Percentiles rank a stretch among this genome's conserved stretches.
Conservation (phyloP, 805 yeast species). For the Candida rishiriensis region DNA sequence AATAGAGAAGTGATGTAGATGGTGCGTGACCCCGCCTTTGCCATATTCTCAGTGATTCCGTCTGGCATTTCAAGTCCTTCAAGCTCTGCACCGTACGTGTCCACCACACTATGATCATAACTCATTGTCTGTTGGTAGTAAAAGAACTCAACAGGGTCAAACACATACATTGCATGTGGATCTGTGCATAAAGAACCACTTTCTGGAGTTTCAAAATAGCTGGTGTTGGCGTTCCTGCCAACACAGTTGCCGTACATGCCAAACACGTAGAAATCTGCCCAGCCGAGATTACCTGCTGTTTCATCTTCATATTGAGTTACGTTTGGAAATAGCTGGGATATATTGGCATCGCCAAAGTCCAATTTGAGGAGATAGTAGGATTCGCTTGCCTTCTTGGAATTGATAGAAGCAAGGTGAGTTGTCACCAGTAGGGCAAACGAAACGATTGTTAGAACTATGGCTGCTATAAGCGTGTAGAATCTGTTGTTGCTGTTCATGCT, state of each 20-base stretch:
- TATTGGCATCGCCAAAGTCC: background rate
- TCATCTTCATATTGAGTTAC: background rate
- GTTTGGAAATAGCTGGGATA: background rate
- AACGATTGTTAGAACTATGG: background rate
- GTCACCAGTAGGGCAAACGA: background rate
- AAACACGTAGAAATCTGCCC: conserved; percentile 45
- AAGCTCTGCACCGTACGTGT: too few species aligned
- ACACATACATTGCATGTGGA: conserved; percentile 50
- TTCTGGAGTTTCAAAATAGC: background rate
- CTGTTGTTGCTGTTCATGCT: too few species aligned
- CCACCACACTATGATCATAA: conserved; percentile 4
- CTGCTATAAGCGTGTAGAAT: too few species aligned
- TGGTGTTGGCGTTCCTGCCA: conserved; percentile 24
- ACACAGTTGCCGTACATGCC: conserved; percentile 66
- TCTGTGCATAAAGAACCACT: conserved; percentile 37
- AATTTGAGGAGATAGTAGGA: background rate
- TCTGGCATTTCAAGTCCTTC: conserved; percentile 56
- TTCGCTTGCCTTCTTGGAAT: background rate
- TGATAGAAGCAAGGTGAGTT: background rate
- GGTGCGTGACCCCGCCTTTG: conserved; percentile 48
- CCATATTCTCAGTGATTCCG: conserved; percentile 39
- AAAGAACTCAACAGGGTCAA: conserved; percentile 44
- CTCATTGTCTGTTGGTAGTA: conserved; percentile 7
- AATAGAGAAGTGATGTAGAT: conserved; percentile 52
- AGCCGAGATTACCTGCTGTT: conserved; percentile 25